Evolutionary conservation across 2,329 filamentous ascomycete species (phyloP).

Genomic region (Lasiodiplodia sp.): DNA sequence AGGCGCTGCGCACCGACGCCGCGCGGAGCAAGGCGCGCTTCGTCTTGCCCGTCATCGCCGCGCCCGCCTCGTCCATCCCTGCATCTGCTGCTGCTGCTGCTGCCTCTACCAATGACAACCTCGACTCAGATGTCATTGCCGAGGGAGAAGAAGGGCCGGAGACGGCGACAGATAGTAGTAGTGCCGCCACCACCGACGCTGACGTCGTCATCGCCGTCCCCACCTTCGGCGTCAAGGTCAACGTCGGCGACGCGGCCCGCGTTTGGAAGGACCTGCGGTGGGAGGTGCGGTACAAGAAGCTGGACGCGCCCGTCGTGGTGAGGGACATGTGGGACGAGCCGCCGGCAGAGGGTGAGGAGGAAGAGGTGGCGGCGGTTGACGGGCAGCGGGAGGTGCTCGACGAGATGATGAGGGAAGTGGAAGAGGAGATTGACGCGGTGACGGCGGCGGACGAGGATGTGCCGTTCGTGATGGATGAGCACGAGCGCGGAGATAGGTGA

Average conservation of each 20-base stretch:
- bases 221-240: constrained; percentile 37
- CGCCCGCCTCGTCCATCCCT: neutral
- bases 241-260: constrained; percentile 12
- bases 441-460: constrained; percentile 1
- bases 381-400: neutral
- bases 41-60: constrained; percentile 31
- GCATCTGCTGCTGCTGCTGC: neutral
- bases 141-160: no score
- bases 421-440: neutral
- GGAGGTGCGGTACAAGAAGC: constrained; percentile 37
- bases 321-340: constrained; percentile 26
- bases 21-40: constrained; percentile 28
- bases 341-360: neutral
- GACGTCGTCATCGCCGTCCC: constrained; percentile 41
- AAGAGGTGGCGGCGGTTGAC: neutral
- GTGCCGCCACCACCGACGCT: neutral
- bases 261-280: constrained; percentile 33
- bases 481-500: neutral
- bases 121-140: no score
- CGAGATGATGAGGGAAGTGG: neutral
- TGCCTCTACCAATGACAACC: no score
- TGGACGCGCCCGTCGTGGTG: constrained; percentile 33
- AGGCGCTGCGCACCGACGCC: constrained; percentile 24
- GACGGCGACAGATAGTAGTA: no score
- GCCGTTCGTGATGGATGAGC: constrained; percentile 16